Conservation (phyloP, 148 eudicot genomes). For the Selenicereus undatus region DNA sequence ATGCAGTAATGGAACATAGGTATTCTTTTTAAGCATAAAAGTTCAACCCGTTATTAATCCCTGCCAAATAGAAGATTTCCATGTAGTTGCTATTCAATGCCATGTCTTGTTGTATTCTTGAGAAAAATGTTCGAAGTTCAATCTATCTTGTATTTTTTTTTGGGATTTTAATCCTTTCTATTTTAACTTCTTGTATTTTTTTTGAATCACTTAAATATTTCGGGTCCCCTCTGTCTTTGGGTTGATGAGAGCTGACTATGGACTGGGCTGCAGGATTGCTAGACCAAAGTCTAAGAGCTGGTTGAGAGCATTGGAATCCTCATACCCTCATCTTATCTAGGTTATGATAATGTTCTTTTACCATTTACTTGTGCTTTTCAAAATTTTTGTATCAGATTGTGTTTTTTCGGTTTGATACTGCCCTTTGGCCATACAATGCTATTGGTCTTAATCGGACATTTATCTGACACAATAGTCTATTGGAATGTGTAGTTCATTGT, state of each 20-base stretch:
- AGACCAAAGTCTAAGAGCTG: slow-evolving; percentile 48
- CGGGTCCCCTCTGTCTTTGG: background rate
- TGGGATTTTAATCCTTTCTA: background rate
- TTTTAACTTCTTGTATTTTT: background rate
- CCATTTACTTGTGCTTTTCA: slow-evolving; percentile 9
- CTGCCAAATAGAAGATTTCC: background rate
- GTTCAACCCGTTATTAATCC: background rate
- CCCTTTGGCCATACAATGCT: background rate
- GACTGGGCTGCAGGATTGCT: slow-evolving; percentile 60
- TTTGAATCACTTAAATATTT: slow-evolving; percentile 9
- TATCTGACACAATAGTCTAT: background rate
- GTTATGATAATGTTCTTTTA: slow-evolving; percentile 45
- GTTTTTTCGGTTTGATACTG: background rate
- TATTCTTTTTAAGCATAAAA: background rate
- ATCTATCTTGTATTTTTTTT: background rate
- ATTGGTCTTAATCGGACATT: background rate
- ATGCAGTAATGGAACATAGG: background rate
- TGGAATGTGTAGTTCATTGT: background rate
- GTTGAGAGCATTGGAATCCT: slow-evolving; percentile 58
- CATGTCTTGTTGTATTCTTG: too few species aligned
- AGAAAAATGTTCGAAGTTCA: background rate
- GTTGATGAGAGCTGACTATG: slow-evolving; percentile 42
- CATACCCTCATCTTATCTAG: slow-evolving; percentile 47
- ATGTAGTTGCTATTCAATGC: background rate
- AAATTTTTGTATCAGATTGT: background rate